Evolutionary conservation across 345 rosid species (phyloP), one percentile per base, ranked within the genome.

Genomic region (Raphanus raphanistrum): DNA sequence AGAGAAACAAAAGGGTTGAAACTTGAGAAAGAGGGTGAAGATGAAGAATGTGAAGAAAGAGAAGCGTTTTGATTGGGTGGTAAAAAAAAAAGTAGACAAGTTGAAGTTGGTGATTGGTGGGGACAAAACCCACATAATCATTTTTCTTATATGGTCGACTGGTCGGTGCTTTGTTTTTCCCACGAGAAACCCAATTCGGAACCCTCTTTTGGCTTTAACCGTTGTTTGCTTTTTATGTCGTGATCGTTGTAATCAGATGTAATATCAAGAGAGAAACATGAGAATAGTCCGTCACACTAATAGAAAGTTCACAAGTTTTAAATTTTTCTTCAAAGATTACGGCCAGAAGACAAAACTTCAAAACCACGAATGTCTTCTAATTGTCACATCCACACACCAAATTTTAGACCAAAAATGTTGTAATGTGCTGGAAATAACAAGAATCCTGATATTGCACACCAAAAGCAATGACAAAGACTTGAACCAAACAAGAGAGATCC

Each of bases 21-120:
- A 45, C 11, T n/a, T 57, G 31, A 21, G 25, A 28, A 11, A 38
- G 12, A 66, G 54, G 29, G 17, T 12, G 50, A 12, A 43, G 15
- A 43, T 43, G 50, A 11, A 41, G 12, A 10, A 3, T 10, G 50
- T 4, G 54, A 15, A 48, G 45, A 11, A 54, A 16, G 58, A 5
- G 21, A 50, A n/a, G 57, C 1, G 21, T 50, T 50, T 52, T 52
- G 58, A 52, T 52, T 52, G 58, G 58, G 58, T 52, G 21, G 58
- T 52, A 15, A 52, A 13, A 45, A 45, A n/a, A 48, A 48, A 50
- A 38, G 66, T 29, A 41, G 71, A 17, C 48, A 64, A 63, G 27
- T n/a, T n/a, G n/a, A n/a, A n/a, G n/a, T 75, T 70, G 58, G 57
- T 70, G 75, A 77, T 63, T 62, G 58, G 58, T 35, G 29, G 9